Evolutionary conservation across 2,329 filamentous ascomycete species (phyloP), one percentile per base, ranked within the genome.

Genomic region (Capronia coronata): DNA sequence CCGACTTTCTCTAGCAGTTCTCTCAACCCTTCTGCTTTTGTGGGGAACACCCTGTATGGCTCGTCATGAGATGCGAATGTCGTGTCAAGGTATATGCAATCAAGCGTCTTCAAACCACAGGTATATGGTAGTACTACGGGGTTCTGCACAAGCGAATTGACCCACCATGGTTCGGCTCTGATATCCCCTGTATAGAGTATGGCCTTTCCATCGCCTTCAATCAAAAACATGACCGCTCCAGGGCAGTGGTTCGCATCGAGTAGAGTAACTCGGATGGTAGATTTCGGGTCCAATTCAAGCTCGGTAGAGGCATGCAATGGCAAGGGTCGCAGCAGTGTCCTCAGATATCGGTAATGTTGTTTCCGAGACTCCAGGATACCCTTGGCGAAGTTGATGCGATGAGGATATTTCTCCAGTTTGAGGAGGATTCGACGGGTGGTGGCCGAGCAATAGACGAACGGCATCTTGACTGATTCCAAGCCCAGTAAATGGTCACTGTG

Each of bases 231-330:
- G 14, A 93, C 87, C 14, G 88, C 83, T 0, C 91, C 90, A 0
- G 84, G 78, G 61, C 91, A 97, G 64, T 96, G 91, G 60, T 97
- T 96, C 1, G 91, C 89, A 69, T 95, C 85, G 44, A 96, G 79
- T 0, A 96, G 73, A 0, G 89, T 96, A 14, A 94, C 87, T 40
- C 82, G 80, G 19, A 96, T 80, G n/a, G 69, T 71, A 40, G 77
- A 76, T 1, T 79, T 78, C 0, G 83, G 86, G 1, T 73, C 75
- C 2, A 96, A 73, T 61, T 94, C 87, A 40, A 97, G 79, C 2
- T 71, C 68, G 0, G 83, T 90, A 0, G 88, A 87, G 0, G 87
- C 88, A 43, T 93, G 83, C 7, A 95, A 68, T 0, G 90, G 90
- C 25, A 97, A 76, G 0, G 88, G 77, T 68, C 90, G 89, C 44